Evolutionary conservation across 2,329 filamentous ascomycete species (phyloP).

Genomic region (Arthroderma sp.): DNA sequence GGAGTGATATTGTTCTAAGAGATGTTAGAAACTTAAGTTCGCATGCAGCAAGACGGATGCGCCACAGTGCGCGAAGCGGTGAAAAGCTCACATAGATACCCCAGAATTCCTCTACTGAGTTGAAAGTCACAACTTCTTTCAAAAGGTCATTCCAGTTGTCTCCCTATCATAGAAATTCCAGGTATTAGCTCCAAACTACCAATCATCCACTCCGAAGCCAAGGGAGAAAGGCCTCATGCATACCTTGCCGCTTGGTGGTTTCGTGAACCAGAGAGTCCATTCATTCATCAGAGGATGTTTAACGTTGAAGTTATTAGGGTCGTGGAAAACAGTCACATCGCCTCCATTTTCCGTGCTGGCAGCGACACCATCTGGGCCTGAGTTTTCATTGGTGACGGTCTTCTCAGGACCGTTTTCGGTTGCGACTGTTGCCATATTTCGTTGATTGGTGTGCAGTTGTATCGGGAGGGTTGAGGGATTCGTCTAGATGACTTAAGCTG

Average conservation of each 20-base stretch:
- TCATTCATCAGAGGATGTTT: slow-evolving; percentile 96
- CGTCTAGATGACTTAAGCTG: neutral
- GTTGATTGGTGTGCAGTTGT: neutral
- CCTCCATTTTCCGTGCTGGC: slow-evolving; percentile 39
- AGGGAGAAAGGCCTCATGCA: slow-evolving; percentile 10
- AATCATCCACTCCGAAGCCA: no score
- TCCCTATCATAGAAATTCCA: slow-evolving; percentile 41
- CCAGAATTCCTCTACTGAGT: slow-evolving; percentile 99
- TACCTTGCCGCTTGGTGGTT: slow-evolving; percentile 92
- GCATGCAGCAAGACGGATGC: slow-evolving; percentile 1
- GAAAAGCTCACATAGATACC: slow-evolving; percentile 72
- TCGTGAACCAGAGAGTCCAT: slow-evolving; percentile 99
- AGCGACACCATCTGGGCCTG: slow-evolving; percentile 38
- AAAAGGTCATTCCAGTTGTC: slow-evolving; percentile 98
- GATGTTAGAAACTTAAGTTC: slow-evolving; percentile 1
- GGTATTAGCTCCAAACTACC: no score
- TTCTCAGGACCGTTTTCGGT: slow-evolving; percentile 25
- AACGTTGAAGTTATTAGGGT: slow-evolving; percentile 98
- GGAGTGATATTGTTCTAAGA: slow-evolving; percentile 92
- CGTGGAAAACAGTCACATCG: slow-evolving; percentile 88
- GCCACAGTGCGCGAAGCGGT: neutral
- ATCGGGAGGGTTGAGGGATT: neutral
- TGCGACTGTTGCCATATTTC: slow-evolving; percentile 24
- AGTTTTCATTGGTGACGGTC: slow-evolving; percentile 39
- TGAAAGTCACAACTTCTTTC: slow-evolving; percentile 97